These are phyloP conservation scores for Nannochloropsis limnetica DNA, from an alignment of 352 stramenopile genomes.

Conservation along the genomic window DNA sequence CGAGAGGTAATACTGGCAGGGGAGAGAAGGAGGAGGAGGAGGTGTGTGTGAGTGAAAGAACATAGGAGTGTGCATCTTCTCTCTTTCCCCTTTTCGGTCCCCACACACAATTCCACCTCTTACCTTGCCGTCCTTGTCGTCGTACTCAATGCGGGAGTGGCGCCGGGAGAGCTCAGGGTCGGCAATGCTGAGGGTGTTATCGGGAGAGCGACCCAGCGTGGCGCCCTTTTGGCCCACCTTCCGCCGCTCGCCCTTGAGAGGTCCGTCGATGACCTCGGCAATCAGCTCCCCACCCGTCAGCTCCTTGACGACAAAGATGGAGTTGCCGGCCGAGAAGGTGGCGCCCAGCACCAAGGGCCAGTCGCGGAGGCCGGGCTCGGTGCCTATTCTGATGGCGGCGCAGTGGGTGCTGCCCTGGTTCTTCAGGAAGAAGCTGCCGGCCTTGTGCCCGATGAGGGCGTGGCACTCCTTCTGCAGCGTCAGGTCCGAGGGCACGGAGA, in stretches of 20 bases:
- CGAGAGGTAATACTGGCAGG: constrained; percentile 54
- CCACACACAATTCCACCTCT: constrained; percentile 21
- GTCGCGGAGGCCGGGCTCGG: constrained; percentile 43
- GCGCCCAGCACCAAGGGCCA: constrained; percentile 47
- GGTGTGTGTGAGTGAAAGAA: not conserved
- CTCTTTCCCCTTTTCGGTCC: not conserved
- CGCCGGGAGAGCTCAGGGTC: constrained; percentile 85
- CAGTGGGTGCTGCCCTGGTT: constrained; percentile 45
- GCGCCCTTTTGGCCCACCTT: constrained; percentile 71
- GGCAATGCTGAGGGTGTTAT: constrained; percentile 81
- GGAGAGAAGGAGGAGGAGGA: not conserved
- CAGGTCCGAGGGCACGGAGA: constrained; percentile 47
- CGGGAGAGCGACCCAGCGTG: constrained; percentile 68
- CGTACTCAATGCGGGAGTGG: constrained; percentile 82
- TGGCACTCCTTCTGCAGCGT: constrained; percentile 46
- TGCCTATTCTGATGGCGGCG: constrained; percentile 47
- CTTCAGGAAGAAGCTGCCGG: constrained; percentile 45
- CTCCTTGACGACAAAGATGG: constrained; percentile 62
- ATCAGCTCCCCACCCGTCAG: constrained; percentile 49
- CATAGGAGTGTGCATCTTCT: constrained; percentile 2
- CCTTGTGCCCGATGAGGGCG: constrained; percentile 46
- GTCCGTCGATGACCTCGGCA: constrained; percentile 40
- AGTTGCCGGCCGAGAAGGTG: constrained; percentile 64
- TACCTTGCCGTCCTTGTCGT: constrained; percentile 59
- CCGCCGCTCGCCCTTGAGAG: constrained; percentile 40